Evolutionary conservation across 164 flowering plant genomes (phyloP).

Genomic region (Aristolochia contorta): DNA sequence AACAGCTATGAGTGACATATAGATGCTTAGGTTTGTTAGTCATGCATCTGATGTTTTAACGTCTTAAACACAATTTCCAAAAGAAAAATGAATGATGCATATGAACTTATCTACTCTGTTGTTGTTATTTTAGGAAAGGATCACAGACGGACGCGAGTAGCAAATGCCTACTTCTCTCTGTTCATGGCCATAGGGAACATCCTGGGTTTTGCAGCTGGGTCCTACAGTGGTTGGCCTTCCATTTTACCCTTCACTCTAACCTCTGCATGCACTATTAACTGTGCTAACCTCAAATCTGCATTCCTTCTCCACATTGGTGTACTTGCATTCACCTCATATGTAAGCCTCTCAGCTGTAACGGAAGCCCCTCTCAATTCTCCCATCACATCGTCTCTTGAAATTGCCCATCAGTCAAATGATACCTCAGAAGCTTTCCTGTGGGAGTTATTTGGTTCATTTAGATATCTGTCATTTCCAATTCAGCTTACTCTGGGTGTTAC

Average conservation of each 20-base stretch:
- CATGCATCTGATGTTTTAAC: too few relatives aligned
- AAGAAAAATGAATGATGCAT: too few relatives aligned
- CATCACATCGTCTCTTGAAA: constrained; percentile 20
- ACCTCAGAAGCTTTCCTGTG: constrained; percentile 72
- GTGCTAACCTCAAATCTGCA: constrained; percentile 94
- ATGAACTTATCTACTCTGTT: background rate
- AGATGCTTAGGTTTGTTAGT: too few relatives aligned
- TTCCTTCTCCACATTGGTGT: constrained; percentile 57
- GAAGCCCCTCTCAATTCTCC: constrained; percentile 46
- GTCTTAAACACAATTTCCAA: too few relatives aligned
- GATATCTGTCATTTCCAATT: constrained; percentile 47
- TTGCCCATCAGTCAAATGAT: constrained; percentile 24
- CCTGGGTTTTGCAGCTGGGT: constrained; percentile 87
- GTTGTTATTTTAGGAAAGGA: constrained; percentile 49
- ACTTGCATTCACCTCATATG: constrained; percentile 53
- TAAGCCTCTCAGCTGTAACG: constrained; percentile 60
- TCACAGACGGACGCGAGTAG: constrained; percentile 76
- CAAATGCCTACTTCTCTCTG: constrained; percentile 90
- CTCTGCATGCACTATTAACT: constrained; percentile 48
- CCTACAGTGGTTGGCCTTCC: constrained; percentile 75
- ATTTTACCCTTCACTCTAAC: constrained; percentile 68
- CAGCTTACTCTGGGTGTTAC: constrained; percentile 70
- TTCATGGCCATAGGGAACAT: constrained; percentile 94
- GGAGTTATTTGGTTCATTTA: constrained; percentile 78
- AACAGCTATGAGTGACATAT: too few relatives aligned